Evolutionary conservation across 345 rosid species (phyloP), one percentile per base, ranked within the genome.

Genomic region (Brassica incana): DNA sequence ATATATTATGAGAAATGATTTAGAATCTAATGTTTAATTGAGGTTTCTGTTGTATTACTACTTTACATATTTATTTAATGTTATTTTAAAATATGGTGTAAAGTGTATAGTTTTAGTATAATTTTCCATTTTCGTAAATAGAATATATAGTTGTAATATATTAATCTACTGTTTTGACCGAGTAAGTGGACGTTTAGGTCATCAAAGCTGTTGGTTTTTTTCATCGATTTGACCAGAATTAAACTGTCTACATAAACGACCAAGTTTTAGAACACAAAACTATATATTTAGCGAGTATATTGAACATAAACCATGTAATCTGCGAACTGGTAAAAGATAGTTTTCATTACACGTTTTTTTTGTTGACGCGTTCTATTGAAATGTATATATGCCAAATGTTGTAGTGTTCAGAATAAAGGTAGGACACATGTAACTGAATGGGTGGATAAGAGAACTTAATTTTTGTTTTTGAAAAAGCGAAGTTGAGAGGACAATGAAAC

Each of bases 321-420:
- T 58, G 68, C 30, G 36, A 65, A 43, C 33, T 71, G 66, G 30
- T 23, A 48, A 32, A 33, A 43, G 5, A 33, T 8, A 70, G 29
- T 43, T 66, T 38, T 58, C n/a, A 6, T n/a, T n/a, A 67, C 74
- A 73, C 82, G 74, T 73, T 75, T 79, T 73, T 73, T 59, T 43
- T 73, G 69, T 67, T 73, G 82, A 73, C 74, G 74, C 69, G 25
- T 59, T 43, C 3, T 12, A 2, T 25, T 74, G 71, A 68, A 35
- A 73, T 73, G 78, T 45, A 67, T 67, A 60, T 36, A 4, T 69
- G 71, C 79, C 83, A 74, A 80, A 74, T 74, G 48, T 74, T 69
- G 14, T 16, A 12, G 2, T 16, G 8, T 64, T 23, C 6, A 69
- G 20, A 25, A 4, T 8, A 73, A 73, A 65, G 2, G 5, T 1